Base-by-base conservation (phyloP, 2,329 filamentous ascomycete species). In the Cytospora chrysosperma region DNA sequence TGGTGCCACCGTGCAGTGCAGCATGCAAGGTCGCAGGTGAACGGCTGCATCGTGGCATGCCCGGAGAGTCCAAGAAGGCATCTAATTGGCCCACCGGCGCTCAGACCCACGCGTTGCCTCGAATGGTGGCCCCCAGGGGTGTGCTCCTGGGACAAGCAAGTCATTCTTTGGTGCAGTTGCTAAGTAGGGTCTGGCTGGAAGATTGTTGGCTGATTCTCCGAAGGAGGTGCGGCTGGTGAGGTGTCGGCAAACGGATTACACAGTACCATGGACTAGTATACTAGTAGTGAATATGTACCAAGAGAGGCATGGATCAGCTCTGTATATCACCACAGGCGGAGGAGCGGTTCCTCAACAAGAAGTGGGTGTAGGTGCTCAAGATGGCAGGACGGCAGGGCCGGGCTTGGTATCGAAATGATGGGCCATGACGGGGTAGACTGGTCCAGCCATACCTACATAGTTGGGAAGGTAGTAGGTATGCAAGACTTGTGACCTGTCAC, bases 1-100 rank as follows among this genome's bases (percentile, higher is more conserved):
- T 63, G 40, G 60, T 56, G 56, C 63, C 19, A 55, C n/a, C 40
- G 40, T 47, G 53, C 59, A 62, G 40, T 47, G 53, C 59, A 62
- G 52, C 40, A 65, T 63, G 60, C 63, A 54, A 59, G 63, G 34
- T 56, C 17, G 49, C 63, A 60, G 30, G 19, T 47, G 19, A 40
- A 34, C 27, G 34, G 51, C 56, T 49, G 47, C 52, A 59, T 37
- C 34, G 24, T 57, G 47, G 40, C 43, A 47, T 30, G 47, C 26
- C 53, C 52, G 56, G 32, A 49, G 34, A 8, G 24, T 10, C 37
- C n/a, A 52, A 24, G 10, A 19, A 21, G 10, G 51, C n/a, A 47
- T 24, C 40, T 61, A 27, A 32, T 55, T 61, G 58, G 51, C 8
- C 30, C 21, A 19, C 51, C n/a, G 40, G 40, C 37, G 40, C 40